These are phyloP conservation scores for Pharus latifolius DNA, from an alignment of 176 grass and related monocot species.

Conservation along the genomic window DNA sequence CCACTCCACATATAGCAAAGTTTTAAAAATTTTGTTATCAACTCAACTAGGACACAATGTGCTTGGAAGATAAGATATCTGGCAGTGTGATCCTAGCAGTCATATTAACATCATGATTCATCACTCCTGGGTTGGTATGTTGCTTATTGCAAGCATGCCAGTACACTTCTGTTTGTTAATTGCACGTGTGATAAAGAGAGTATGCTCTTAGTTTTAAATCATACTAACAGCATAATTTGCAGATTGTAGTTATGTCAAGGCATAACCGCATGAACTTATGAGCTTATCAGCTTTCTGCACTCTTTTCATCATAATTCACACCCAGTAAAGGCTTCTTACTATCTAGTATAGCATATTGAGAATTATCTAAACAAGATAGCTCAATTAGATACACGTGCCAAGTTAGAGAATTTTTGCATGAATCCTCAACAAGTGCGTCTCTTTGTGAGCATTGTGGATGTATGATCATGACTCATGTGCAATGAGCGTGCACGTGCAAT, in stretches of 20 bases:
- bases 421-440: not conserved
- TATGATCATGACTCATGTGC: no score
- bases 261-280: no score
- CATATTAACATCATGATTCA: not conserved
- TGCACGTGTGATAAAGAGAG: not conserved
- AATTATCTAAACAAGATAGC: not conserved
- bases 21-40: no score
- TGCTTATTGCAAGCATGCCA: not conserved
- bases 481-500: no score
- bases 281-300: not conserved
- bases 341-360: not conserved
- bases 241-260: not conserved
- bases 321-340: conserved; percentile 1
- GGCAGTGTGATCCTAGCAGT: no score
- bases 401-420: no score
- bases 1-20: no score
- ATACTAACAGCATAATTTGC: not conserved
- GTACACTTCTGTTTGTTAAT: not conserved
- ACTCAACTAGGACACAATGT: no score
- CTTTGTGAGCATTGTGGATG: not conserved
- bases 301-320: not conserved
- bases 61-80: no score
- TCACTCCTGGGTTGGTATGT: not conserved
- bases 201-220: not conserved
- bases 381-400: not conserved